Base-by-base conservation (phyloP, 2,329 filamentous ascomycete genomes). In the Trichoderma sp. region DNA sequence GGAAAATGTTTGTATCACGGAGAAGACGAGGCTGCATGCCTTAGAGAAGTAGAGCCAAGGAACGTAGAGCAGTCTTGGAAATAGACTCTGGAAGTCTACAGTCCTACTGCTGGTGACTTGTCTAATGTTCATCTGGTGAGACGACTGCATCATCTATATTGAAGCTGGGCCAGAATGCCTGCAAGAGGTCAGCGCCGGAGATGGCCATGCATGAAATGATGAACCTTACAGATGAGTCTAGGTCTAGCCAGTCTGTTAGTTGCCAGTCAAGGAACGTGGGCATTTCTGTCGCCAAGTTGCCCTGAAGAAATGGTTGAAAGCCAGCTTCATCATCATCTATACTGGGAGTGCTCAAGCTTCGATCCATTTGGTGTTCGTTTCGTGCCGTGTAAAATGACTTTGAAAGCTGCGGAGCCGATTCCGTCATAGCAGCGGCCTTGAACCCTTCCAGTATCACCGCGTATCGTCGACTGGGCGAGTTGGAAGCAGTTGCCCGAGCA, bases 391-490 rank as follows among this genome's bases (percentile, higher is more conserved):
- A 50, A 19, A 28, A 41, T 14, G 41, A 12, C 15, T n/a, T 58
- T 28, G 41, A 19, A 6, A 34, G 43, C 17, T 65, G 63, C 21
- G 57, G 28, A 62, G 26, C 55, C 26, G 65, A 50, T 15, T 47
- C 24, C 12, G 44, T 44, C 26, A 65, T 54, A 56, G 45, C 63
- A 66, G 51, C 57, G 63, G 44, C 73, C 15, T 79, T 73, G 10
- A 85, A 71, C 67, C 85, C 82, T 56, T 85, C 81, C 0, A 86
- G 75, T 1, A 86, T 82, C 7, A 85, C 75, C 51, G 78, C 79
- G 67, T 85, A 86, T 5, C 82, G 72, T 28, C 80, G 75, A 39
- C 76, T 83, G 28, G 76, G 82, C 45, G 75, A 81, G 68, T 78
- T 79, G 57, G 68, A 74, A 45, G 69, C 75, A 45, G 72, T 78